phyloP scores from a whole-genome alignment of 139 green algal species.

The Zygnema circumcarinatum region DNA sequence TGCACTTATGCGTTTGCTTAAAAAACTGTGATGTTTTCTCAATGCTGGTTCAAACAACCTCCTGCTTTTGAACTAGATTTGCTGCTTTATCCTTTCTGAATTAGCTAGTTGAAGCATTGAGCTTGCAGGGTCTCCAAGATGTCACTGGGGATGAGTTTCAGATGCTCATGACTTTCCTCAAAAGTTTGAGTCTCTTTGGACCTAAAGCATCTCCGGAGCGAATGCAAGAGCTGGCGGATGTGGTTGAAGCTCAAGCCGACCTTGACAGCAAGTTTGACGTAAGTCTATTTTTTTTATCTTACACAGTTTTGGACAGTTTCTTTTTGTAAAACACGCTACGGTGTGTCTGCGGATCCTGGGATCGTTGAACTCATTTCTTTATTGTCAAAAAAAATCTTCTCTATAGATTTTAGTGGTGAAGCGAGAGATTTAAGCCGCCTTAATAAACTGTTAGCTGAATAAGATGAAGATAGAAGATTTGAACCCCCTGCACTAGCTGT shows the following conservation, averaged over 20 bases:
- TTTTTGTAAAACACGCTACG: background rate
- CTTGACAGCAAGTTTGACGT: constrained; percentile 43
- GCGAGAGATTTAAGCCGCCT: background rate
- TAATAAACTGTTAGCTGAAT: too few relatives aligned
- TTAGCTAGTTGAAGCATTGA: too few relatives aligned
- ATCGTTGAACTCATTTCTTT: background rate
- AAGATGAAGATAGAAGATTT: too few relatives aligned
- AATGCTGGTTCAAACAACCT: too few relatives aligned
- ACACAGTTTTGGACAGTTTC: background rate
- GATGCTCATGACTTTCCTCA: constrained; percentile 55
- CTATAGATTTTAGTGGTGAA: background rate
- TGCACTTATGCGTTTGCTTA: background rate
- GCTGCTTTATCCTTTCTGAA: too few relatives aligned
- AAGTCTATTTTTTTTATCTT: constrained; percentile 22
- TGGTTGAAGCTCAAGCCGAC: constrained; percentile 55
- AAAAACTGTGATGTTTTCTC: too few relatives aligned
- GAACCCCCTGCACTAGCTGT: too few relatives aligned
- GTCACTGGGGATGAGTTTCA: constrained; percentile 54
- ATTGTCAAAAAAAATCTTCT: background rate
- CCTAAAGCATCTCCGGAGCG: constrained; percentile 33
- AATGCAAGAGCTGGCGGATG: constrained; percentile 54
- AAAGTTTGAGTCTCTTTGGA: constrained; percentile 27
- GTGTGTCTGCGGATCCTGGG: constrained; percentile 4
- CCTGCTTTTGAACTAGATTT: too few relatives aligned
- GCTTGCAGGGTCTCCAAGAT: constrained; percentile 35